Evolutionary conservation across 1,284 basidiomycete species (phyloP), one percentile per base, ranked within the genome.

Genomic region (Moesziomyces sp.): DNA sequence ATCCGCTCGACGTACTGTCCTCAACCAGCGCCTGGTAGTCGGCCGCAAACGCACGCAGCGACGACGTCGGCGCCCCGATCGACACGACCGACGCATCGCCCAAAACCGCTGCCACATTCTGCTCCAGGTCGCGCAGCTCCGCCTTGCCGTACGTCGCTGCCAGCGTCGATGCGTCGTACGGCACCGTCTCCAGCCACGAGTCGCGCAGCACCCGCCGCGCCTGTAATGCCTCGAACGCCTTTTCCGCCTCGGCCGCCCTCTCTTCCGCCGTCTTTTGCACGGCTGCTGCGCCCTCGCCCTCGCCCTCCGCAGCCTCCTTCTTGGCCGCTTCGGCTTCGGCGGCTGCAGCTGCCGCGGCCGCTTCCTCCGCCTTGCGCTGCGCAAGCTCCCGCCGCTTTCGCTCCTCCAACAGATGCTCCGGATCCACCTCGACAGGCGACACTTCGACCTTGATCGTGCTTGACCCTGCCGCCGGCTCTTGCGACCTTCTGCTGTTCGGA

Each of bases 21-120:
- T 69, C 65, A 30, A 55, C 61, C 40, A 82, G 50, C 18, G 72
- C 75, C 18, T 72, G 66, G 35, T 68, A 76, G 19, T 79, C 79
- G n/a, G 70, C 74, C 18, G 76, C 76, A 48, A 80, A 82, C 1
- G 77, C 77, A 8, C 66, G 63, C 11, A 79, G 48, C 18, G 77
- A 76, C 13, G 78, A 78, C 18, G 69, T 72, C 2, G 58, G 43
- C 9, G 63, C 60, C 11, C 66, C 66, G 11, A 74, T 54, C 10
- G 72, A 59, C 8, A 49, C n/a, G 40, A 59, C 38, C 7, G 55
- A 60, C 5, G 58, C 16, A 40, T 61, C 60, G 45, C 46, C 55
- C 47, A 65, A 58, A 30, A 69, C 55, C 1, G 50, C 54, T n/a
- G 58, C 38, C 3, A 64, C 61, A 14, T 54, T 55, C 26, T 58